A percentile compares a stretch with the other conserved stretches of the same genome.
phyloP scores from a whole-genome alignment of 1,139 yeast genomes.

The Suhomyces terraborum region DNA sequence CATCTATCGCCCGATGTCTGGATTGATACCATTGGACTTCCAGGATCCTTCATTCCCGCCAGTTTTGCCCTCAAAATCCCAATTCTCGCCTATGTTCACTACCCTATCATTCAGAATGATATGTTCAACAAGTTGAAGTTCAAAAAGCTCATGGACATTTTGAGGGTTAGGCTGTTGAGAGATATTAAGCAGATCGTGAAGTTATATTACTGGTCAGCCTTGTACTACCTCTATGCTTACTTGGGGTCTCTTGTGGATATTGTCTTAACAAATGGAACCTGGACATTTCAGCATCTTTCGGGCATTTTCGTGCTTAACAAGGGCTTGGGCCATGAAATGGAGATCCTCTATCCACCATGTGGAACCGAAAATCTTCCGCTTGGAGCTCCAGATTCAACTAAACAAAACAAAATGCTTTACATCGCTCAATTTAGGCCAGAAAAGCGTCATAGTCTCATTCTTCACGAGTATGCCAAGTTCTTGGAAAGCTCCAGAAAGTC shows the following conservation, averaged over 20 bases:
- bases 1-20: slow-evolving; percentile 84
- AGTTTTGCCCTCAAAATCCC: slow-evolving; percentile 63
- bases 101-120: slow-evolving; percentile 86
- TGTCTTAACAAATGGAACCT: slow-evolving; percentile 80
- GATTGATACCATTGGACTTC: slow-evolving; percentile 93
- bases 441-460: slow-evolving; percentile 77
- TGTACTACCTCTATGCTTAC: slow-evolving; percentile 62
- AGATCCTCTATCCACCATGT: slow-evolving; percentile 83
- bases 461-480: slow-evolving; percentile 63
- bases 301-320: slow-evolving; percentile 56
- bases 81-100: slow-evolving; percentile 84
- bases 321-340: slow-evolving; percentile 28
- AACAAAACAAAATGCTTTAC: slow-evolving; percentile 65
- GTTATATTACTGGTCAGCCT: slow-evolving; percentile 63
- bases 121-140: slow-evolving; percentile 67
- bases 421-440: slow-evolving; percentile 96
- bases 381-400: slow-evolving; percentile 19
- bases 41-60: slow-evolving; percentile 73
- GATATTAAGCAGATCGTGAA: slow-evolving; percentile 8
- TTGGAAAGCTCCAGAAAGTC: slow-evolving; percentile 26
- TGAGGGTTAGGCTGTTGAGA: slow-evolving; percentile 1
- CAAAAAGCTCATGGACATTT: slow-evolving; percentile 19
- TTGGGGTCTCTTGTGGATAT: slow-evolving; percentile 69
- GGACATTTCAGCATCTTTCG: slow-evolving; percentile 81
- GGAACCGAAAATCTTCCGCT: slow-evolving; percentile 56